Percentiles rank a stretch among this genome's conserved stretches.
phyloP scores from a whole-genome alignment of 768 basidiomycete genomes.

The Cubamyces sp. region DNA sequence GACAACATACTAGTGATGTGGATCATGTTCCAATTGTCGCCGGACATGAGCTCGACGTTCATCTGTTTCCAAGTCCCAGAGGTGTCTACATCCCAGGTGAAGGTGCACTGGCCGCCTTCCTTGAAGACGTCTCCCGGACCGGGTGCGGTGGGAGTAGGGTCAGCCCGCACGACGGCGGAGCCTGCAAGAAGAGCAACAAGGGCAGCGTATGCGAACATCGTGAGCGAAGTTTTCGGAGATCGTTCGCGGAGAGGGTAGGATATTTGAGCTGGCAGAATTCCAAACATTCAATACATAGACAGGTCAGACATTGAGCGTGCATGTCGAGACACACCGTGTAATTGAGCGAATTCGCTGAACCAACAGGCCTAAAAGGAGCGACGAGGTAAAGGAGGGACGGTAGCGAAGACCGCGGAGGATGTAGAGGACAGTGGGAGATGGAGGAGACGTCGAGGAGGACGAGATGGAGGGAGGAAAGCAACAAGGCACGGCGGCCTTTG shows the following conservation, averaged over 20 bases:
- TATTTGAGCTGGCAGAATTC: slow-evolving; percentile 9
- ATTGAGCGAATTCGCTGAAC: not conserved
- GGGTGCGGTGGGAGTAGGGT: slow-evolving; percentile 62
- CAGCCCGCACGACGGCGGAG: slow-evolving; percentile 51
- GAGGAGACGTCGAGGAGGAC: slow-evolving; percentile 20
- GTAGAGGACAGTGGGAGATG: not conserved
- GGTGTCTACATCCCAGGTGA: slow-evolving; percentile 63
- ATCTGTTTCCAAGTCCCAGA: slow-evolving; percentile 70
- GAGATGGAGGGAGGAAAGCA: slow-evolving; percentile 10
- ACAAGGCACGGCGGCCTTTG: slow-evolving; percentile 11
- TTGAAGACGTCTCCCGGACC: slow-evolving; percentile 61
- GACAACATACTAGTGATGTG: slow-evolving; percentile 63
- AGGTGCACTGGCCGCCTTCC: slow-evolving; percentile 56
- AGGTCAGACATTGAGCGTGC: not conserved
- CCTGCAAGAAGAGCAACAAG: slow-evolving; percentile 33
- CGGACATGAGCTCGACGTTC: slow-evolving; percentile 82
- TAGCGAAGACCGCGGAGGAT: not conserved
- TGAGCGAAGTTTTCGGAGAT: not conserved
- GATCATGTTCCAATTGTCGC: slow-evolving; percentile 70
- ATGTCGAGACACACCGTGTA: not conserved
- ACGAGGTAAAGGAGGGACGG: slow-evolving; percentile 16
- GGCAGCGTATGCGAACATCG: slow-evolving; percentile 31
- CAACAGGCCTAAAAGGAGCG: slow-evolving; percentile 20
- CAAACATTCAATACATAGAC: not conserved
- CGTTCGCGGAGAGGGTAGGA: not conserved